Percentiles rank a stretch among this genome's conserved stretches.
Conservation (phyloP, 495 filamentous ascomycete species). For the Stereocaulon alpinum region DNA sequence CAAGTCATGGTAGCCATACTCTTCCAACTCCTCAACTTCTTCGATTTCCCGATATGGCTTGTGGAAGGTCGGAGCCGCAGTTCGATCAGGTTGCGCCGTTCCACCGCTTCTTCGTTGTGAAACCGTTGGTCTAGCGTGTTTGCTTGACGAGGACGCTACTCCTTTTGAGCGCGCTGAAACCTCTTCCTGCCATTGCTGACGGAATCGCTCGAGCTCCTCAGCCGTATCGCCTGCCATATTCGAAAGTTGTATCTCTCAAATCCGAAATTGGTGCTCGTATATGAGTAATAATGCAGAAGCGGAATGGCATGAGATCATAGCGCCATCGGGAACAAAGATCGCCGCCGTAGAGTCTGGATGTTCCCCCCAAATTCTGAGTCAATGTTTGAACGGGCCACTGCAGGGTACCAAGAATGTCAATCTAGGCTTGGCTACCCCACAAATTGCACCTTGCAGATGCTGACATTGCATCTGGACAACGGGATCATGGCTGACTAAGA, state of each 20-base stretch:
- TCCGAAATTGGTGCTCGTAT: not conserved
- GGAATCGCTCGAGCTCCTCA: conserved; percentile 68
- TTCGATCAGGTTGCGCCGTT: conserved; percentile 21
- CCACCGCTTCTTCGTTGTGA: conserved; percentile 17
- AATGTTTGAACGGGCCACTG: not conserved
- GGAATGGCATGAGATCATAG: not conserved
- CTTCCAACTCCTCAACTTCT: conserved; percentile 34
- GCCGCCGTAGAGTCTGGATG: not conserved
- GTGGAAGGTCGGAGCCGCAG: conserved; percentile 26
- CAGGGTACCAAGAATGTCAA: not conserved
- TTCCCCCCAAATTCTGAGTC: not conserved
- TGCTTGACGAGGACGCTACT: conserved; percentile 17
- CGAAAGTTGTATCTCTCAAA: not conserved
- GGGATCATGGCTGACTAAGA: not conserved
- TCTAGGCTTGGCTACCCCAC: not conserved
- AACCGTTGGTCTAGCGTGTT: conserved; percentile 22
- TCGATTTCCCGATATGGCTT: conserved; percentile 30
- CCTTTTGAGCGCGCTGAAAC: conserved; percentile 47
- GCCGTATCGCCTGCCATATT: conserved; percentile 42
- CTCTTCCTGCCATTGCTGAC: conserved; percentile 73
- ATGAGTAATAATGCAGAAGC: not conserved
- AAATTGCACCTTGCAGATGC: not conserved
- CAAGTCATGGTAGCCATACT: conserved; percentile 35
- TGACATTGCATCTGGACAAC: conserved; percentile 1
- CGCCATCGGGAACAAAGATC: not conserved